Percentiles rank a stretch among this genome's conserved stretches.
Conservation (phyloP, 2,329 filamentous ascomycete species). For the Monosporascus sp. region DNA sequence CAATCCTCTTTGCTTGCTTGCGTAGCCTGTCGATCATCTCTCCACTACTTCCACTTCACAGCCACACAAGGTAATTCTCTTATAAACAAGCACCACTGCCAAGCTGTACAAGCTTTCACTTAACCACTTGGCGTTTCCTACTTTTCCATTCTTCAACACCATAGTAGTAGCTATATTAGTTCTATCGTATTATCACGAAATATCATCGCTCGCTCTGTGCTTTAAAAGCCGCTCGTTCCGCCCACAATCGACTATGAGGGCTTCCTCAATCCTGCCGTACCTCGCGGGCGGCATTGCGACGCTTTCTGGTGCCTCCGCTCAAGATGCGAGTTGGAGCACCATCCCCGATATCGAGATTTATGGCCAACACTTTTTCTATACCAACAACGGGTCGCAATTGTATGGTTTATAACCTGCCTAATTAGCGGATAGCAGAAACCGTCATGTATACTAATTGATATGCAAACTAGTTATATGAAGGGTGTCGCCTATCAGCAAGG, state of each 20-base stretch:
- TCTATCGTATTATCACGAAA: not conserved
- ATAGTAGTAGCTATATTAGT: not conserved
- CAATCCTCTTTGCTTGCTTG: not conserved
- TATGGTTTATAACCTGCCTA: conserved; percentile 30
- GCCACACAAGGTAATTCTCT: not conserved
- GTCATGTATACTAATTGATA: conserved; percentile 1
- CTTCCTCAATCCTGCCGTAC: conserved; percentile 17
- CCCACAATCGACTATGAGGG: conserved; percentile 19
- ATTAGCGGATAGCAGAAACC: not conserved
- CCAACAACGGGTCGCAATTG: conserved; percentile 65
- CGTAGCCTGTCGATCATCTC: not conserved
- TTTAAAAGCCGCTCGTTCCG: not conserved
- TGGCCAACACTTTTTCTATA: conserved; percentile 31
- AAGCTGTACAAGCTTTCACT: not conserved
- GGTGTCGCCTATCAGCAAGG: conserved; percentile 96
- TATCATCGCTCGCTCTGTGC: not conserved
- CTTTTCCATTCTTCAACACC: not conserved
- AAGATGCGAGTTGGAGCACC: conserved; percentile 20
- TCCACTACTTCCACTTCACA: not conserved
- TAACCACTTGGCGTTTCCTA: not conserved
- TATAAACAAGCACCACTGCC: not conserved
- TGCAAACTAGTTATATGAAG: conserved; percentile 61
- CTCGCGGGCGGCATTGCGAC: conserved; percentile 18
- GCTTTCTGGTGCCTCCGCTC: conserved; percentile 19
- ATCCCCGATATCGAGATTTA: conserved; percentile 25